phyloP scores from a whole-genome alignment of 2,329 filamentous ascomycete species.

The Pseudogymnoascus sp. region DNA sequence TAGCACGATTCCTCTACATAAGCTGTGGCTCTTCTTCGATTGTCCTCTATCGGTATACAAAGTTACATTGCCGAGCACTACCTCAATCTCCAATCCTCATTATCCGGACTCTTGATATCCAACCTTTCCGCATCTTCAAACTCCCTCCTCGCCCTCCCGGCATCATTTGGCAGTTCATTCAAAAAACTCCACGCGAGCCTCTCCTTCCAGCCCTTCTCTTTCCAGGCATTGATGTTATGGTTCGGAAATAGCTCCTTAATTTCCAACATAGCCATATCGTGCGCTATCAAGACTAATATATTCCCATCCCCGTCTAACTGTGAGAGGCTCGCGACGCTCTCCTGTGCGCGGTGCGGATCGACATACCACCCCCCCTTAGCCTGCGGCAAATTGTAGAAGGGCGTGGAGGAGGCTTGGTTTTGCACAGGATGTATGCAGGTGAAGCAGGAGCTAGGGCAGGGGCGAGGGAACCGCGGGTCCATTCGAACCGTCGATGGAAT shows the following conservation, averaged over 20 bases:
- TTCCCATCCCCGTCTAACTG: slow-evolving; percentile 17
- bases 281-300: not conserved
- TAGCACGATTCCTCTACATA: not conserved
- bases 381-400: slow-evolving; percentile 23
- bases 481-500: slow-evolving; percentile 24
- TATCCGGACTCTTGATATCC: not conserved
- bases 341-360: slow-evolving; percentile 16
- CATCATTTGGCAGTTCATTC: not conserved
- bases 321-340: slow-evolving; percentile 34
- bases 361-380: slow-evolving; percentile 5
- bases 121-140: not conserved
- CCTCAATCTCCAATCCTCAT: not conserved
- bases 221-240: slow-evolving; percentile 11
- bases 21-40: not conserved
- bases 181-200: slow-evolving; percentile 6
- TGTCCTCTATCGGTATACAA: not conserved
- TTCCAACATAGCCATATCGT: not conserved
- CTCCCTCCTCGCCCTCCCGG: not conserved
- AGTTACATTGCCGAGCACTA: not conserved
- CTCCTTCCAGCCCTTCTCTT: slow-evolving; percentile 10
- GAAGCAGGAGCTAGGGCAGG: not conserved
- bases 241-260: not conserved
- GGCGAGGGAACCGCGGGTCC: not conserved
- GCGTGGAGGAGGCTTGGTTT: slow-evolving; percentile 20
- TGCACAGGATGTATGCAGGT: slow-evolving; percentile 24